Percentiles rank a stretch among this genome's conserved stretches.
Conservation (phyloP, 225 moss, liverwort and hornwort species). For the Polytrichum formosum region DNA sequence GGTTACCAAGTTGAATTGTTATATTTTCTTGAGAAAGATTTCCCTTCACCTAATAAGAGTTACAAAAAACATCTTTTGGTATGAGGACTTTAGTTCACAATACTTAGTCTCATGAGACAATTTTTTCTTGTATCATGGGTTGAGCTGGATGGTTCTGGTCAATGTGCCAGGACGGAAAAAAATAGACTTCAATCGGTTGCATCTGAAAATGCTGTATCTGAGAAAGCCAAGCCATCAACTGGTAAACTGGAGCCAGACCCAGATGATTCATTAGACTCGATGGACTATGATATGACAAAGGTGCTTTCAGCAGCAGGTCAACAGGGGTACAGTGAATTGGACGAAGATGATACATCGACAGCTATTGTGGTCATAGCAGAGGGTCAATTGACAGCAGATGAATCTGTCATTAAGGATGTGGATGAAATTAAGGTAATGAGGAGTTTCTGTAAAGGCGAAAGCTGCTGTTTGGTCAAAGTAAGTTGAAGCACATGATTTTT, state of each 20-base stretch:
- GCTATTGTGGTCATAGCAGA: constrained; percentile 30
- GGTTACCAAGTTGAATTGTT: background rate
- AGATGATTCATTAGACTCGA: constrained; percentile 18
- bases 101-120: background rate
- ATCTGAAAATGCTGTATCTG: constrained; percentile 15
- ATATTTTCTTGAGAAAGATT: background rate
- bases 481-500: too few relatives aligned
- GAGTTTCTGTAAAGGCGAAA: too few relatives aligned
- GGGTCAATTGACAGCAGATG: constrained; percentile 15
- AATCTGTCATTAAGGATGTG: constrained; percentile 4
- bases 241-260: constrained; percentile 29
- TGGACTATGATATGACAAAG: constrained; percentile 15
- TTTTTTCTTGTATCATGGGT: background rate
- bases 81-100: too few relatives aligned
- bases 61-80: too few relatives aligned
- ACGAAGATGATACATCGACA: constrained; percentile 34
- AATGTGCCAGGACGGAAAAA: constrained; percentile 33
- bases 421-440: constrained; percentile 15
- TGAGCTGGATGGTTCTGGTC: background rate
- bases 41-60: too few relatives aligned
- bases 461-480: too few relatives aligned
- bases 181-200: constrained; percentile 17
- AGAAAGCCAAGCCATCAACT: constrained; percentile 8
- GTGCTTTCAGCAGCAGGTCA: constrained; percentile 3
- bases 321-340: constrained; percentile 25